phyloP scores from a whole-genome alignment of 306 rosid genomes.

The Prunus mume region DNA sequence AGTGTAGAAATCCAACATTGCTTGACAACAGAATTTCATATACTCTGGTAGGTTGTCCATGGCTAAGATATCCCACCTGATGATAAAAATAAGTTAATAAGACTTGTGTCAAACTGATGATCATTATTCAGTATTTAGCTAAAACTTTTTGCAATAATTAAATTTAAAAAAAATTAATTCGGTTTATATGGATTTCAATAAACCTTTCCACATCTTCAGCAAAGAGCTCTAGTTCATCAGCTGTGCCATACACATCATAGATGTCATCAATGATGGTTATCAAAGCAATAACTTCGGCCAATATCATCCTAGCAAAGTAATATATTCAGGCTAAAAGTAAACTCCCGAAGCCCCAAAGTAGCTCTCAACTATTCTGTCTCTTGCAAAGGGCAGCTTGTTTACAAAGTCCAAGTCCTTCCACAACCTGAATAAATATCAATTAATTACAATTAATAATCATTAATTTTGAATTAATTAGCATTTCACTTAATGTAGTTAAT shows the following conservation, averaged over 20 bases:
- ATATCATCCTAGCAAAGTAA: background rate
- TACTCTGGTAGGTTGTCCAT: background rate
- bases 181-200: too few relatives aligned
- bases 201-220: background rate
- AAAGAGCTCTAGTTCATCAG: background rate
- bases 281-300: background rate
- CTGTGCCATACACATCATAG: background rate
- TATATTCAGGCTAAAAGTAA: background rate
- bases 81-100: background rate
- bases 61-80: background rate
- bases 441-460: too few relatives aligned
- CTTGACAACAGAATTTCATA: background rate
- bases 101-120: too few relatives aligned
- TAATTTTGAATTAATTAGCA: too few relatives aligned
- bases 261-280: background rate
- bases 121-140: too few relatives aligned
- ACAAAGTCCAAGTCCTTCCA: slow-evolving; percentile 39
- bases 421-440: slow-evolving; percentile 28
- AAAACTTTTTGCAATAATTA: too few relatives aligned
- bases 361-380: slow-evolving; percentile 30
- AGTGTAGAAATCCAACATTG: background rate
- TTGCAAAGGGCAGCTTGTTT: slow-evolving; percentile 25
- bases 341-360: background rate
- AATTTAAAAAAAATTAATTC: too few relatives aligned
- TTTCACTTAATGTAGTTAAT: too few relatives aligned